Base-by-base conservation (phyloP, 345 rosid species). In the Linum usitatissimum region DNA sequence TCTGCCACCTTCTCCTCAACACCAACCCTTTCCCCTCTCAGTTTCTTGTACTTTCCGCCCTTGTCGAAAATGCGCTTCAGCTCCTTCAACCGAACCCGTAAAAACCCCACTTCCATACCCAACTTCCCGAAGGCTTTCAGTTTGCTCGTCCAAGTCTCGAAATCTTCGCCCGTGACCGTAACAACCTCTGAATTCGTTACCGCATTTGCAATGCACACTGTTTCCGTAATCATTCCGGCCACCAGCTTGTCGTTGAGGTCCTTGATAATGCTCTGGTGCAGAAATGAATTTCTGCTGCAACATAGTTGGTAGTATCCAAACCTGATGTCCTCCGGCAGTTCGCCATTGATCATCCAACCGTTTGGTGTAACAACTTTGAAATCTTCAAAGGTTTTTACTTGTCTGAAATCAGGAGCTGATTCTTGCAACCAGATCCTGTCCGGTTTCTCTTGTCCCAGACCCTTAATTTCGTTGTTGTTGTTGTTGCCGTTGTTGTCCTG, bases 121-220 rank as follows among this genome's bases (percentile, higher is more conserved):
- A 80, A 65, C 66, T 75, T 68, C 76, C 70, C 79, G 61, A 82
- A 80, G 15, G 80, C 82, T 68, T 80, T 78, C 67, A 82, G 67
- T 30, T 79, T 82, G 61, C 62, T 74, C 58, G 70, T 73, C 87
- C 84, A 80, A 18, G 64, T 64, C 23, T 55, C 60, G 18, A 71
- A 82, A 64, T 76, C 73, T 51, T 75, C 66, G 14, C 20, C 40
- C 5, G 76, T 68, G 57, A 71, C 70, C 39, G 75, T 55, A 58
- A 3, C 15, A 45, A 75, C 68, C 59, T 55, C 78, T 30, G 76
- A 70, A 30, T 70, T 20, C 74, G 73, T 71, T 34, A 82, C 72
- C 49, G 76, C 79, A 66, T 78, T 82, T 0, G 87, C 76, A 28
- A 82, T 72, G 66, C 73, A 72, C 4, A 82, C 76, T 3, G 80